Evolutionary conservation across 306 rosid species (phyloP), one percentile per base, ranked within the genome.

Genomic region (Mucuna pruriens): DNA sequence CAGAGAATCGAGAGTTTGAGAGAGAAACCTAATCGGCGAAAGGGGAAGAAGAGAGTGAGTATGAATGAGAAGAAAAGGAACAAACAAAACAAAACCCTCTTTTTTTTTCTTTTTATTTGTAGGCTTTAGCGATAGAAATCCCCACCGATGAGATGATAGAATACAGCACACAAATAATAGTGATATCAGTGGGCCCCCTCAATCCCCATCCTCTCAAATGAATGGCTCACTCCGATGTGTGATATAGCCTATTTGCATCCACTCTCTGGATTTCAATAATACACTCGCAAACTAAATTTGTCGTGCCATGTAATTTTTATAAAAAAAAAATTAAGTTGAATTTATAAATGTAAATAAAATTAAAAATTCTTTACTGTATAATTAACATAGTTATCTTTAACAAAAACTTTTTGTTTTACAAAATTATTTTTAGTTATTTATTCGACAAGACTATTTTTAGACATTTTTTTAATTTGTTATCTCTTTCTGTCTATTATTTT

Each of bases 181-280:
- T 44, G 75, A 69, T 42, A 69, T 38, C 1, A 8, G 84, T 80
- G 84, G 84, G 79, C 23, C 84, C 84, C 52, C 1, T 49, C 57
- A 62, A 80, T 71, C 84, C 33, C 72, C 52, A 82, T 75, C 71
- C 65, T 57, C 23, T 52, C 52, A 42, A 76, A 82, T 9, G 85
- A 76, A 76, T 82, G 85, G 82, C 75, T 77, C 64, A 8, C 57
- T 69, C n/a, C n/a, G n/a, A n/a, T n/a, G n/a, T n/a, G 13, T 39
- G 73, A 67, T 69, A 69, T 68, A 31, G n/a, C 26, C 46, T 26
- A 39, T 36, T 34, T 62, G 42, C 71, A 64, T 34, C 26, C 71
- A 34, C 26, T 17, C 17, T 17, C 11, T 5, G 12, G 13, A 15
- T 62, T 31, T 15, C 9, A 26, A 60, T 60, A 4, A 49, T 49